Conservation (phyloP, 176 grass and related monocot species). For the Rhynchospora tenuis region DNA sequence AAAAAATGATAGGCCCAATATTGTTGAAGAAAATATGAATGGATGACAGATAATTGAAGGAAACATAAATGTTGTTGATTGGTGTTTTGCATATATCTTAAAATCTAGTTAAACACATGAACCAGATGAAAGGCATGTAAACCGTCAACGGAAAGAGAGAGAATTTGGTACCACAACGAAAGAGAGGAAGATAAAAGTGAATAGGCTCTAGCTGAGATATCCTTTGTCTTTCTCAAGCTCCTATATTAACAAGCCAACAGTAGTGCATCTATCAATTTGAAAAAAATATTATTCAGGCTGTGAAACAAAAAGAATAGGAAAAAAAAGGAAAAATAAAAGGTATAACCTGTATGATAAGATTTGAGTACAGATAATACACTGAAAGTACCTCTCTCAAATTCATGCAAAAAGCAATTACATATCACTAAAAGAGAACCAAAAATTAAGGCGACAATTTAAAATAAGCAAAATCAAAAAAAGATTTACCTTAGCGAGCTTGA, state of each 20-base stretch:
- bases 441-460: background rate
- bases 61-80: background rate
- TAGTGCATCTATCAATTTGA: slow-evolving; percentile 17
- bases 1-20: background rate
- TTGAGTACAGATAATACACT: background rate
- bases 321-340: background rate
- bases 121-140: slow-evolving; percentile 1
- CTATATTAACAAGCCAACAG: slow-evolving; percentile 37
- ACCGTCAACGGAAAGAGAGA: slow-evolving; percentile 20
- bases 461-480: background rate
- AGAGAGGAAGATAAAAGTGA: slow-evolving; percentile 78
- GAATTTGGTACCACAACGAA: slow-evolving; percentile 66
- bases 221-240: slow-evolving; percentile 77
- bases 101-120: background rate
- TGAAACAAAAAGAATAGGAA: background rate
- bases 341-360: background rate
- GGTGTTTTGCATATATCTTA: background rate
- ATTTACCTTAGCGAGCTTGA: slow-evolving; percentile 82
- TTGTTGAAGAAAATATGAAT: slow-evolving; percentile 14
- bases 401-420: background rate
- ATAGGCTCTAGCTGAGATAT: slow-evolving; percentile 83
- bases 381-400: background rate
- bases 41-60: background rate
- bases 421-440: background rate
- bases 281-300: background rate